Evolutionary conservation across 208 protist genomes (phyloP), one percentile per base, ranked within the genome.

Genomic region (Crithidia sp.): DNA sequence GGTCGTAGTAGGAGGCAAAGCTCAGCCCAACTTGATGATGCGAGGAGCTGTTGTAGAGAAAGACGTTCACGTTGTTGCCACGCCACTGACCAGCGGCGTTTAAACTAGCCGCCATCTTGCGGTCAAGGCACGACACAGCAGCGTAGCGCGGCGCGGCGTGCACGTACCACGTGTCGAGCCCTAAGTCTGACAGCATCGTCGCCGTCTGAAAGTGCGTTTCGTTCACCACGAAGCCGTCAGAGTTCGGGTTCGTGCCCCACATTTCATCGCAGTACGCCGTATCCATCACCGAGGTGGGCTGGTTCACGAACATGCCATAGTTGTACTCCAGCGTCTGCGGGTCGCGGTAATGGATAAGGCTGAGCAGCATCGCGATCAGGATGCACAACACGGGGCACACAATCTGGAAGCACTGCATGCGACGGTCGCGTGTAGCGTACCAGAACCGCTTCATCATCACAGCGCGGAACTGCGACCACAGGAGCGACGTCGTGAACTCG

Each of bases 381-480:
- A 94, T 56, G 65, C 77, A 85, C 39, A 81, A 19, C 12, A 91
- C 83, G 2, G 89, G 89, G 68, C 87, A 87, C 3, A 92, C 44
- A 54, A 95, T 69, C 71, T 95, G 89, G 58, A 95, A 80, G 58
- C 71, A 88, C 64, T 87, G 83, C 47, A 80, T 91, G 41, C 79
- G 72, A 44, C 77, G 76, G 61, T 95, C 89, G 13, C 89, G 79
- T 19, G 84, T 44, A 17, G 83, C 67, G 58, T 77, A 82, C 59
- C 76, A 61, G 45, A 77, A 74, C 3, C 89, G 84, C 71, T 93
- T 93, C 40, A 68, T 0, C 79, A 93, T 17, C 60, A 76, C 74
- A 2, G 78, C 69, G 55, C 68, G 75, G 45, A 93, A 79, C 78
- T 93, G 88, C 28, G 61, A 84, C 64, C 36, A 16, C 56, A 44